Evolutionary conservation across 2,329 filamentous ascomycete species (phyloP), one percentile per base, ranked within the genome.

Genomic region (Colletotrichum tofieldiae): DNA sequence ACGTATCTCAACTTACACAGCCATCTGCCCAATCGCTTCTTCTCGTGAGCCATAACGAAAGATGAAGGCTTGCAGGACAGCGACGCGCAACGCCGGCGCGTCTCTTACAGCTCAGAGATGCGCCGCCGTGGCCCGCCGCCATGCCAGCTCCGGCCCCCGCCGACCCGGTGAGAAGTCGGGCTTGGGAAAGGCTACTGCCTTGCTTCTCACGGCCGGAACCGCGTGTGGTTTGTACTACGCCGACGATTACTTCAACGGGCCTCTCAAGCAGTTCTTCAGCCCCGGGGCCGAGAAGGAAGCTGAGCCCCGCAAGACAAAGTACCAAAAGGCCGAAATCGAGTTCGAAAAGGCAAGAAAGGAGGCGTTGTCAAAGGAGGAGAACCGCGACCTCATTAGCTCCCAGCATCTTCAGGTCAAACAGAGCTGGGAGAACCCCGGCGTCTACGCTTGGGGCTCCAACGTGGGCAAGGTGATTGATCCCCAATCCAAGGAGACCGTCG

Each of bases 381-480:
- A 92, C 74, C 84, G 93, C 69, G 93, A 95, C 67, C 82, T 93
- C 69, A 90, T 97, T 76, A 96, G 93, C 79, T 94, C 93, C 14
- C 94, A 97, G 80, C 94, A 97, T 82, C 84, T 94, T 7, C 96
- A 98, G 84, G 93, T 98, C 71, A 94, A 93, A 84, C 91, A 90
- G 79, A 97, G 94, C 82, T 91, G 89, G 87, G 90, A 91, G 82
- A 92, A 93, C 72, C 96, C 96, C 0, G 96, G 95, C 2, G 93
- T 98, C 0, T 98, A 97, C 82, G 91, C 93, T 6, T 99, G 96
- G 96, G 96, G 96, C 0, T 94, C 93, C 23, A 99, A 99, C 78
- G 85, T 86, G 20, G 94, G 95, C 72, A 89, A 89, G 76, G 95
- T 98, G n/a, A 94, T 93, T 47, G 95, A 95, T 52, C 95, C 95